phyloP scores from a whole-genome alignment of 495 filamentous ascomycete species.

The Talaromyces nanjingensis region DNA sequence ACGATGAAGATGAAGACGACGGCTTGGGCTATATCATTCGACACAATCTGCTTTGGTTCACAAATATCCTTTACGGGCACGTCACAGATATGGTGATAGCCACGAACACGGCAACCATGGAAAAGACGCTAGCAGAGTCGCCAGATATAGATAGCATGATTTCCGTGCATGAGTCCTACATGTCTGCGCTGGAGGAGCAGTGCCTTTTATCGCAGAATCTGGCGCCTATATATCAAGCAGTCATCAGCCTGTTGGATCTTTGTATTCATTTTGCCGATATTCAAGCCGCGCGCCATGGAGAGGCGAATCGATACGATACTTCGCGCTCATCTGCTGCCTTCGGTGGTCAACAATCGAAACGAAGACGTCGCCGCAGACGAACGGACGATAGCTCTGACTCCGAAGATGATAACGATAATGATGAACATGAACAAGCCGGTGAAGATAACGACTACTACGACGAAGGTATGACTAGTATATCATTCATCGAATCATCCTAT shows the following conservation, averaged over 20 bases:
- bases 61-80: conserved; percentile 66
- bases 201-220: conserved; percentile 60
- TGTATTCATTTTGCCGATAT: conserved; percentile 44
- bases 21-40: conserved; percentile 55
- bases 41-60: conserved; percentile 73
- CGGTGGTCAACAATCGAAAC: conserved; percentile 2
- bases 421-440: conserved; percentile 1
- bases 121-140: conserved; percentile 44
- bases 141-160: conserved; percentile 81
- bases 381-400: conserved; percentile 2
- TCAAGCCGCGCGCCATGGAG: conserved; percentile 24
- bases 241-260: conserved; percentile 58
- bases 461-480: conserved; percentile 19
- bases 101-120: conserved; percentile 46
- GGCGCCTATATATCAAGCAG: conserved; percentile 55
- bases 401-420: conserved; percentile 11
- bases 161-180: conserved; percentile 55
- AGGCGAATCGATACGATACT: conserved; percentile 13
- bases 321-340: conserved; percentile 5
- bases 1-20: conserved; percentile 22
- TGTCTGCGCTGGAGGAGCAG: conserved; percentile 53
- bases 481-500: conserved; percentile 22
- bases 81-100: conserved; percentile 64
- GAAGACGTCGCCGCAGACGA: conserved; percentile 12
- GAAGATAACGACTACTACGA: conserved; percentile 18